Conservation (phyloP, 192 early-diverging fungal species). For the Gaertneriomyces semiglobifer region DNA sequence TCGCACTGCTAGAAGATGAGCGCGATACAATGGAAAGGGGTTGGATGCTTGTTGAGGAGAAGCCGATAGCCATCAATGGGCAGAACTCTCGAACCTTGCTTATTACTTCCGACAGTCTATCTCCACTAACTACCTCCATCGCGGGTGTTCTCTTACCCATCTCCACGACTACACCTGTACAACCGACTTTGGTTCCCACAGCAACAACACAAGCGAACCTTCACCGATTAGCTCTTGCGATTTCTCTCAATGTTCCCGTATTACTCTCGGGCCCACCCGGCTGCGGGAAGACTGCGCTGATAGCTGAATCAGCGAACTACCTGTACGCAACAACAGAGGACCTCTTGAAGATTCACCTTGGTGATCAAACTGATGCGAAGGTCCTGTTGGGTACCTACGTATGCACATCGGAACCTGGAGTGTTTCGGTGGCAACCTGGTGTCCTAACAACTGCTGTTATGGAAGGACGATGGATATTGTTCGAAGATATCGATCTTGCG, state of each 20-base stretch:
- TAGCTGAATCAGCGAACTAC: constrained; percentile 75
- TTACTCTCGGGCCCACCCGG: constrained; percentile 83
- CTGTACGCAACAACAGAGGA: constrained; percentile 38
- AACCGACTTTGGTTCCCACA: constrained; percentile 64
- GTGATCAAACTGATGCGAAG: constrained; percentile 95
- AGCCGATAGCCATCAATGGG: too few relatives aligned
- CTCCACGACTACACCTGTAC: constrained; percentile 4
- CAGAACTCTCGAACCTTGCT: not conserved
- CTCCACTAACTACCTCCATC: constrained; percentile 44
- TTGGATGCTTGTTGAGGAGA: not conserved
- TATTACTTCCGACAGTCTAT: constrained; percentile 8
- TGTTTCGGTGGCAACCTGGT: constrained; percentile 94
- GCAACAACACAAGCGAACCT: constrained; percentile 73
- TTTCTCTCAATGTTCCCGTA: constrained; percentile 82
- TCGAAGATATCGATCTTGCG: constrained; percentile 96
- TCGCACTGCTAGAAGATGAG: constrained; percentile 27
- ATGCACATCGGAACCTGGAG: constrained; percentile 82
- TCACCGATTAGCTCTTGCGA: constrained; percentile 74
- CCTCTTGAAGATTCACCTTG: constrained; percentile 89
- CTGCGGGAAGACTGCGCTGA: constrained; percentile 83
- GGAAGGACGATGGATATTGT: constrained; percentile 89
- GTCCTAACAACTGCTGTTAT: constrained; percentile 86
- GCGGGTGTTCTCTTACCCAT: constrained; percentile 67
- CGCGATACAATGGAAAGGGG: constrained; percentile 8
- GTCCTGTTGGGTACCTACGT: constrained; percentile 93